Evolutionary conservation across 192 early-diverging fungal species (phyloP).

Genomic region (Entomortierella parvispora): DNA sequence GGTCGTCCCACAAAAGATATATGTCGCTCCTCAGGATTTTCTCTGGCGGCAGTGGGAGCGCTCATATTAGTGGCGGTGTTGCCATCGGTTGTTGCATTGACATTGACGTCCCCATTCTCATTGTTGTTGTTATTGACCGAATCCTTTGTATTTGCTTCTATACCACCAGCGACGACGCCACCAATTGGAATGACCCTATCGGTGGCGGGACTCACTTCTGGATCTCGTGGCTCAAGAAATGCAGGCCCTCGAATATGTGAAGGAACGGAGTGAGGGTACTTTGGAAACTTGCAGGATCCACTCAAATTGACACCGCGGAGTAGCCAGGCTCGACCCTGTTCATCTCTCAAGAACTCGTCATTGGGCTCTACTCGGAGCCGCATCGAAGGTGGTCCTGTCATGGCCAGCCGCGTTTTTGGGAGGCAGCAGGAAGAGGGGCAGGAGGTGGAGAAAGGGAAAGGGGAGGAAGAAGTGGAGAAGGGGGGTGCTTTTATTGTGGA

Average conservation of each 20-base stretch:
- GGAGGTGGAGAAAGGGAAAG: background rate
- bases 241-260: conserved; percentile 25
- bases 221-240: conserved; percentile 7
- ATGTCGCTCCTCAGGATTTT: background rate
- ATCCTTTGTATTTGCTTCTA: background rate
- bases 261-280: conserved; percentile 37
- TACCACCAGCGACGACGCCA: background rate
- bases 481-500: background rate
- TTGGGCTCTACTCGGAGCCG: conserved; percentile 19
- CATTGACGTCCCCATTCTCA: background rate
- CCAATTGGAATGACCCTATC: background rate
- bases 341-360: conserved; percentile 29
- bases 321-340: conserved; percentile 54
- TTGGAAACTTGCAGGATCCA: conserved; percentile 65
- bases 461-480: background rate
- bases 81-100: background rate
- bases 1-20: conserved; percentile 82
- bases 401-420: background rate
- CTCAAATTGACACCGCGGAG: conserved; percentile 67
- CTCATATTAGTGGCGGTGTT: no score
- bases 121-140: background rate
- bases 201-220: background rate
- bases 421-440: background rate
- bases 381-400: background rate
- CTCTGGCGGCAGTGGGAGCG: background rate